Evolutionary conservation across 306 rosid species (phyloP).

Genomic region (Fragaria iinumae): DNA sequence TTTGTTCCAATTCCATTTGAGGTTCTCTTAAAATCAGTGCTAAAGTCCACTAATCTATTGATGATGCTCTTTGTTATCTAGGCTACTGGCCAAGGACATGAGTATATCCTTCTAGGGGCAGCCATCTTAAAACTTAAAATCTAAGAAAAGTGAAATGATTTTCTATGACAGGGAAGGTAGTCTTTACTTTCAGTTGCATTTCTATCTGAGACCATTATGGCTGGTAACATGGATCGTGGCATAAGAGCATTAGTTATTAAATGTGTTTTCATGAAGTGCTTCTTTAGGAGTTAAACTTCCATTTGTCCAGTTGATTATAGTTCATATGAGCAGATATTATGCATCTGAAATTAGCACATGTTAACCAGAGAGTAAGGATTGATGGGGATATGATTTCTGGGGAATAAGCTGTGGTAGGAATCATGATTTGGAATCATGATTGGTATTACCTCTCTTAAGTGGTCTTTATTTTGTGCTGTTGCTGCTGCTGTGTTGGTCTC

Average conservation of each 20-base stretch:
- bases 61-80: neutral
- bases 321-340: too few relatives aligned
- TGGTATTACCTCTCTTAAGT: too few relatives aligned
- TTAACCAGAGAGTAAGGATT: too few relatives aligned
- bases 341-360: too few relatives aligned
- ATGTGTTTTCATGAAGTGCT: too few relatives aligned
- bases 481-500: too few relatives aligned
- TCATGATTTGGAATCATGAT: too few relatives aligned
- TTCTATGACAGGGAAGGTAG: neutral
- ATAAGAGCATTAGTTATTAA: neutral
- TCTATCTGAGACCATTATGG: slow-evolving; percentile 5
- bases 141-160: neutral
- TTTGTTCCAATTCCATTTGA: neutral
- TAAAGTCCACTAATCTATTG: neutral
- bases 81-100: neutral
- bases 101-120: neutral
- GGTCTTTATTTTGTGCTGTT: too few relatives aligned
- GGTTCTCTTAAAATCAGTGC: neutral
- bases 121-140: neutral
- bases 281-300: too few relatives aligned
- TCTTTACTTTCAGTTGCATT: neutral
- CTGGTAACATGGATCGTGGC: neutral
- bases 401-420: too few relatives aligned
- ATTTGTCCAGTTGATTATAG: too few relatives aligned
- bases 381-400: too few relatives aligned